Evolutionary conservation across 305 asterid genomes (phyloP).

Genomic region (Fraxinus ornus): DNA sequence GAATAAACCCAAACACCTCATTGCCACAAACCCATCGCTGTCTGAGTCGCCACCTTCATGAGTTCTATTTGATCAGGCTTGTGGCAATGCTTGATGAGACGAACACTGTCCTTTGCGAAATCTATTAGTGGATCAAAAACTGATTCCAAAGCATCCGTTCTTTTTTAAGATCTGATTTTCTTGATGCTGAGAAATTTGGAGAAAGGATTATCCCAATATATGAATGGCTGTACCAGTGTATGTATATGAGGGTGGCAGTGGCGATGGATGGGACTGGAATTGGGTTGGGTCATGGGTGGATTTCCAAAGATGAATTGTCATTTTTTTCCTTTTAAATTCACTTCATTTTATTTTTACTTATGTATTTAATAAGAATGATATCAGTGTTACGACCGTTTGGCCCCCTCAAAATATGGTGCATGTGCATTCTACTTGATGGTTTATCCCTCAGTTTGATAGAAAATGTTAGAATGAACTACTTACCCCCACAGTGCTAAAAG

Average conservation of each 20-base stretch:
- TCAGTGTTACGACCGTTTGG: not conserved
- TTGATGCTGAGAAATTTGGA: not conserved
- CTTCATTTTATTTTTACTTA: not conserved
- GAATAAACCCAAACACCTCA: constrained; percentile 70
- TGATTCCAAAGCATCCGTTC: constrained; percentile 71
- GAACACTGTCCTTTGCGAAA: constrained; percentile 76
- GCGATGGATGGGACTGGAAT: not conserved
- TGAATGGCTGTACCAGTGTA: not conserved
- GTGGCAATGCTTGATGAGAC: constrained; percentile 89
- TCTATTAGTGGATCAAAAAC: constrained; percentile 88
- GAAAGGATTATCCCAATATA: not conserved
- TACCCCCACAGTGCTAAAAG: not conserved
- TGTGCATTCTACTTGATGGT: not conserved
- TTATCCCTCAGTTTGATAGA: not conserved
- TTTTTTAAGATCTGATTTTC: constrained; percentile 26
- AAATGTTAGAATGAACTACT: not conserved
- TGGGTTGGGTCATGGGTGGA: not conserved
- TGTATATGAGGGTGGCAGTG: not conserved
- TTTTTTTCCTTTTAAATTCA: not conserved
- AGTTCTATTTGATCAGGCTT: constrained; percentile 86
- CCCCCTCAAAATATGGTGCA: not conserved
- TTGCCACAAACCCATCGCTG: constrained; percentile 76
- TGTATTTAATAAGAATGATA: not conserved
- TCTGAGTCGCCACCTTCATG: constrained; percentile 65
- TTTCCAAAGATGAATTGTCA: not conserved